phyloP scores from a whole-genome alignment of 2,329 filamentous ascomycete species.

The Diaporthe australafricana region DNA sequence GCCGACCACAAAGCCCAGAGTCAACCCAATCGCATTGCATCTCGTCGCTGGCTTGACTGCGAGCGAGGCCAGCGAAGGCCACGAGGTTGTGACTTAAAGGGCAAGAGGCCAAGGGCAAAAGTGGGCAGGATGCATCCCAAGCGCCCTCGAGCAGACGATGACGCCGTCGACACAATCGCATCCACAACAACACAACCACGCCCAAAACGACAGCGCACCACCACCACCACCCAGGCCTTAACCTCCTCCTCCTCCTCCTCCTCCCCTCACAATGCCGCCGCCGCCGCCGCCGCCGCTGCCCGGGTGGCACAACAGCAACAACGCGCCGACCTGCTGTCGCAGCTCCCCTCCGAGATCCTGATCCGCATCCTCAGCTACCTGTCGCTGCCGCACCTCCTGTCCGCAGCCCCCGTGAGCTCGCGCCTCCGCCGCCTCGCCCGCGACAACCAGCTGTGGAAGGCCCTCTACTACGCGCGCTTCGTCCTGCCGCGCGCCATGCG shows the following conservation, averaged over 20 bases:
- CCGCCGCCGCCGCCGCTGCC: neutral
- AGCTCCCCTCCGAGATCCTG: constrained; percentile 87
- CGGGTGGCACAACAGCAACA: neutral
- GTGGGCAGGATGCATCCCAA: constrained; percentile 26
- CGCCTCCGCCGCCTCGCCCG: constrained; percentile 79
- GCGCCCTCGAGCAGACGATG: constrained; percentile 20
- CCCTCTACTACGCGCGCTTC: constrained; percentile 87
- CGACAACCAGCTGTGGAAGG: constrained; percentile 93
- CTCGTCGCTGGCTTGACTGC: neutral
- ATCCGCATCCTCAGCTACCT: constrained; percentile 85
- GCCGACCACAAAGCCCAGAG: constrained; percentile 8
- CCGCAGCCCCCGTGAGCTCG: constrained; percentile 73
- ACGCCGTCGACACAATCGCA: neutral
- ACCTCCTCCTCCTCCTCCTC: too few species aligned
- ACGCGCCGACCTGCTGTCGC: constrained; percentile 71
- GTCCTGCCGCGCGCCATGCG: constrained; percentile 83
- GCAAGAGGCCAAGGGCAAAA: neutral
- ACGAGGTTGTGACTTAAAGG: neutral
- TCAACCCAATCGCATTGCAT: neutral
- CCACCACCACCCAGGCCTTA: neutral
- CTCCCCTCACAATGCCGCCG: too few species aligned
- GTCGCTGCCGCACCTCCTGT: constrained; percentile 75
- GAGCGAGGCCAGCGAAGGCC: neutral
- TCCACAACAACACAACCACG: constrained; percentile 2
- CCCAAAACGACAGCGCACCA: constrained; percentile 22